Base-by-base conservation (phyloP, 352 stramenopile species). In the Pythium apleroticum region DNA sequence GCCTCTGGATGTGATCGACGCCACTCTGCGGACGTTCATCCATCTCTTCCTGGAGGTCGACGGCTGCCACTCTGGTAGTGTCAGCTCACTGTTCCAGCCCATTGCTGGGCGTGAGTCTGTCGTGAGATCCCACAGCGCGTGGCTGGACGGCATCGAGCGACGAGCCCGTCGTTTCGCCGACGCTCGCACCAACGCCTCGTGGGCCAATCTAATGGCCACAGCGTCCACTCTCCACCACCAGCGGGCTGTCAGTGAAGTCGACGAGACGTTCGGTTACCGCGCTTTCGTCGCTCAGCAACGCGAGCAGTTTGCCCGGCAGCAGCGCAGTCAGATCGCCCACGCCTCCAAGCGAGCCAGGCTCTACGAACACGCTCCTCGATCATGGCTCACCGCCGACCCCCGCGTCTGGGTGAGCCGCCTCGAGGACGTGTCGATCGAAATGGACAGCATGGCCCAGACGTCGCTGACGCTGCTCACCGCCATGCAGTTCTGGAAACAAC, bases 401-500 rank as follows among this genome's bases (percentile, higher is more conserved):
- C 43, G 57, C n/a, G 45, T 57, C 4, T 64, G 57, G 57, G 46
- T 56, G 19, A 41, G 57, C 33, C 57, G 57, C 31, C 37, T 50
- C 2, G 31, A 49, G 30, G 57, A 50, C 31, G 20, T 64, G 8
- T 20, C 57, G 10, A 45, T 64, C 20, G 57, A 57, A 17, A 45
- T 41, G 39, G 57, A 35, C 14, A n/a, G 11, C 52, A 45, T 46
- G 30, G 45, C 45, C 39, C 39, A 48, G 14, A 33, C 4, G 4
- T 33, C 30, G 30, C 30, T 33, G 4, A 33, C 30, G 4, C 30
- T 33, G 4, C 30, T 33, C 4, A 33, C 30, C 4, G 30, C 30
- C 30, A 4, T 33, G 30, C 30, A 33, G 30, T 33, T 33, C 30
- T 33, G 30, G 30, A 33, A 33, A 9, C 30, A 33, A 9, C 30